These are phyloP conservation scores for Saturnispora mendoncae DNA, from an alignment of 805 yeast species.

Conservation along the genomic window DNA sequence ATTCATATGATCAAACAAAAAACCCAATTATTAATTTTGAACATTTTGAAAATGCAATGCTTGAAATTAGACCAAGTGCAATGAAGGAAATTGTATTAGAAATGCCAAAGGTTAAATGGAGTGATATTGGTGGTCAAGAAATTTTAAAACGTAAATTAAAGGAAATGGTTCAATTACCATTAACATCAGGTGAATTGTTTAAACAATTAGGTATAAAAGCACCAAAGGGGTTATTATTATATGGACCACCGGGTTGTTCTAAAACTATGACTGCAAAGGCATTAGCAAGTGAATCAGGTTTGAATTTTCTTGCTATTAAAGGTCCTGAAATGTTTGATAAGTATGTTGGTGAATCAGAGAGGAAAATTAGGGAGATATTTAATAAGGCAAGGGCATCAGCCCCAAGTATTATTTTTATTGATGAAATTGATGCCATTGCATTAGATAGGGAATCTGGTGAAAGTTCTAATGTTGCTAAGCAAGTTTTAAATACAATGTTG, in stretches of 20 bases:
- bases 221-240: conserved; percentile 86
- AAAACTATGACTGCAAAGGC: conserved; percentile 94
- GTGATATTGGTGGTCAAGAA: conserved; percentile 93
- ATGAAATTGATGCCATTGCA: conserved; percentile 92
- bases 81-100: conserved; percentile 94
- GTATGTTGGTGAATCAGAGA: conserved; percentile 93
- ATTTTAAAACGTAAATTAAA: conserved; percentile 68
- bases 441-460: conserved; percentile 58
- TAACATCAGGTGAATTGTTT: conserved; percentile 74
- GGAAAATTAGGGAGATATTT: conserved; percentile 89
- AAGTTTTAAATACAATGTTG: conserved; percentile 81
- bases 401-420: conserved; percentile 92
- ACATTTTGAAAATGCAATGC: conserved; percentile 65
- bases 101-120: conserved; percentile 90
- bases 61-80: conserved; percentile 88
- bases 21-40: conserved; percentile 38
- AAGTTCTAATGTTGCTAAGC: conserved; percentile 62
- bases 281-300: conserved; percentile 88
- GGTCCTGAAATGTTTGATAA: conserved; percentile 94
- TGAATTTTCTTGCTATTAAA: conserved; percentile 88
- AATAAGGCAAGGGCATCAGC: conserved; percentile 85
- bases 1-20: conserved; percentile 26
- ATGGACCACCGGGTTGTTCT: conserved; percentile 99
- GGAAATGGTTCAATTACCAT: conserved; percentile 89
- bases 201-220: conserved; percentile 70